Percentiles rank a stretch among this genome's conserved stretches.
These are phyloP conservation scores for Coemansia asiatica DNA, from an alignment of 192 early-diverging fungal species.

Conservation along the genomic window DNA sequence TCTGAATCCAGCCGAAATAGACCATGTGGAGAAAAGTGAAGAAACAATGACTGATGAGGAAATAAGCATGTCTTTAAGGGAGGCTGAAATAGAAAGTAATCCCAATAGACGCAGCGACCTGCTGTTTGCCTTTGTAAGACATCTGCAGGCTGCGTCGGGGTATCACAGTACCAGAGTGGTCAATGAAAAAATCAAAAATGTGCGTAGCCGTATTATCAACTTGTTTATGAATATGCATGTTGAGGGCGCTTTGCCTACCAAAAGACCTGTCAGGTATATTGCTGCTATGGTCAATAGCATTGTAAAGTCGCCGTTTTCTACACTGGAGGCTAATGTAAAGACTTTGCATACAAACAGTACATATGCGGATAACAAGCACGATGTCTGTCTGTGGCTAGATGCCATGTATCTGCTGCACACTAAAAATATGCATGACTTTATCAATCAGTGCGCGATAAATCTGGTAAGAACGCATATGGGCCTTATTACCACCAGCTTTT, in stretches of 20 bases:
- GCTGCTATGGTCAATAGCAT: conserved; percentile 35
- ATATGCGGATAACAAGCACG: conserved; percentile 29
- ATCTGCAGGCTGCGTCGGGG: conserved; percentile 39
- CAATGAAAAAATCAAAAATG: conserved; percentile 52
- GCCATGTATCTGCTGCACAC: conserved; percentile 51
- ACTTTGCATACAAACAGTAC: conserved; percentile 4
- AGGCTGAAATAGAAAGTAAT: conserved; percentile 27
- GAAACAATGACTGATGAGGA: conserved; percentile 25
- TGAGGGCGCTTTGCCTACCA: conserved; percentile 26
- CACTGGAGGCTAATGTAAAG: conserved; percentile 13
- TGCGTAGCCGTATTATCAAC: conserved; percentile 42
- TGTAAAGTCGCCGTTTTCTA: conserved; percentile 31
- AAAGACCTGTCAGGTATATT: conserved; percentile 36
- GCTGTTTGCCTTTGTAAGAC: conserved; percentile 32
- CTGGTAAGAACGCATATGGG: conserved; percentile 14
- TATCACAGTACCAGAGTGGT: conserved; percentile 30
- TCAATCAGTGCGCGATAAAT: conserved; percentile 37
- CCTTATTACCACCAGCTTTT: background rate
- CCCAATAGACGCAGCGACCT: conserved; percentile 33
- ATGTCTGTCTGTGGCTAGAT: conserved; percentile 46
- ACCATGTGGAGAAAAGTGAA: conserved; percentile 31
- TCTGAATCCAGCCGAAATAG: conserved; percentile 34
- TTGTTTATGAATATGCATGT: conserved; percentile 41
- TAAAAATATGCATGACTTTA: conserved; percentile 39
- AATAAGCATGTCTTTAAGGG: conserved; percentile 24